Evolutionary conservation across 1,284 basidiomycete species (phyloP).

Genomic region (Cutaneotrichosporon sp.): DNA sequence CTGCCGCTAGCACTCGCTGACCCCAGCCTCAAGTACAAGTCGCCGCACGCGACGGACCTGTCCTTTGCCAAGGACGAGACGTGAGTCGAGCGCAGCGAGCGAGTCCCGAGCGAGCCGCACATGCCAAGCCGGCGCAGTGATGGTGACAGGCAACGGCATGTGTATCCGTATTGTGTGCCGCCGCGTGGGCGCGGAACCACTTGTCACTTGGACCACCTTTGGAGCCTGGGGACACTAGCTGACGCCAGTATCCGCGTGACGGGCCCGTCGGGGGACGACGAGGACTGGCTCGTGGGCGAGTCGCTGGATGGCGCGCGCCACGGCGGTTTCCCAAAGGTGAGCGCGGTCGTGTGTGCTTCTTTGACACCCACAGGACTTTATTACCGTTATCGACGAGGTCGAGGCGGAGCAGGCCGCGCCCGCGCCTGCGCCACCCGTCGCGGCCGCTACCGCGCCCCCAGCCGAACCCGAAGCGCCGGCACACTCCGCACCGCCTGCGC

Average conservation of each 20-base stretch:
- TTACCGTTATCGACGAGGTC: slow-evolving; percentile 22
- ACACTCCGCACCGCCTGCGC: too few species aligned
- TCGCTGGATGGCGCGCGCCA: slow-evolving; percentile 39
- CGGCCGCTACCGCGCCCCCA: neutral
- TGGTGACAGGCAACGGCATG: too few species aligned
- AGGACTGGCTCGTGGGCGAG: slow-evolving; percentile 48
- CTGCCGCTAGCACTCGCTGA: neutral
- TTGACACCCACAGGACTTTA: slow-evolving; percentile 39
- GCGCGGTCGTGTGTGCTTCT: neutral
- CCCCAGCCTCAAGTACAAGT: slow-evolving; percentile 46
- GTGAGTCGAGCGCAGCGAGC: slow-evolving; percentile 25
- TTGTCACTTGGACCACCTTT: too few species aligned
- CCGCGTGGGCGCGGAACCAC: neutral
- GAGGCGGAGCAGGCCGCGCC: slow-evolving; percentile 21
- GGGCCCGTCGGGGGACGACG: slow-evolving; percentile 46
- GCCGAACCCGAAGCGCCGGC: neutral
- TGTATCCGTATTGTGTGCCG: too few species aligned
- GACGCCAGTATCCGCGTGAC: slow-evolving; percentile 44
- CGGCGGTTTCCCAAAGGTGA: slow-evolving; percentile 47
- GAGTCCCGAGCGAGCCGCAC: too few species aligned
- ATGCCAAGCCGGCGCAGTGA: too few species aligned
- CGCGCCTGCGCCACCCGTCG: slow-evolving; percentile 48
- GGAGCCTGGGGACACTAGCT: too few species aligned
- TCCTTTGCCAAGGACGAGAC: slow-evolving; percentile 48
- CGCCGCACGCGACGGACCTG: slow-evolving; percentile 46